Conservation (phyloP, 176 grass and related monocot species). For the Phoenix dactylifera region DNA sequence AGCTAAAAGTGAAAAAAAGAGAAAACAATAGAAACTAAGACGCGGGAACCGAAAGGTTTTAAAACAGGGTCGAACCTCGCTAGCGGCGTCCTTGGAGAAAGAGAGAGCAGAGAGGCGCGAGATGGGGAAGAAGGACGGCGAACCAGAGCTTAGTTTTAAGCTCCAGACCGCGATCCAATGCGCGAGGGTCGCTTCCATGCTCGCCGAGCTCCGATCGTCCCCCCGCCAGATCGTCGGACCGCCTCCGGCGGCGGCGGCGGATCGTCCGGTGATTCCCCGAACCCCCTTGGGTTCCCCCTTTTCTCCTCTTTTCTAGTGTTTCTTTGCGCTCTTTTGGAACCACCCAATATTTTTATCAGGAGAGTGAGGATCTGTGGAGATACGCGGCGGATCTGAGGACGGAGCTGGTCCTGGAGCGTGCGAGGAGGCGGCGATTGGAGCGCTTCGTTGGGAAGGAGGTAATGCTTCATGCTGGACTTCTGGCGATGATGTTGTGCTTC, state of each 20-base stretch:
- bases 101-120: background rate
- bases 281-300: too few species aligned
- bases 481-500: background rate
- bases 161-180: background rate
- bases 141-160: background rate
- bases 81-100: too few species aligned
- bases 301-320: too few species aligned
- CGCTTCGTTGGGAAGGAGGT: background rate
- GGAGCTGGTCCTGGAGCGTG: constrained; percentile 1
- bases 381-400: background rate
- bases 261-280: too few species aligned
- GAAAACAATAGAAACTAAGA: too few species aligned
- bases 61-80: too few species aligned
- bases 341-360: too few species aligned
- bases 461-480: background rate
- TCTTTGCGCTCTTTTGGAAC: too few species aligned
- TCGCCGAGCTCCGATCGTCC: background rate
- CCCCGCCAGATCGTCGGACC: background rate
- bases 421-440: background rate
- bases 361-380: too few species aligned
- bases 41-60: too few species aligned
- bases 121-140: background rate
- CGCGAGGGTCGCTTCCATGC: background rate
- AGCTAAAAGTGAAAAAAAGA: too few species aligned
- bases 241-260: background rate